Evolutionary conservation across 768 basidiomycete species (phyloP).

Genomic region (Boletus barrowsii): DNA sequence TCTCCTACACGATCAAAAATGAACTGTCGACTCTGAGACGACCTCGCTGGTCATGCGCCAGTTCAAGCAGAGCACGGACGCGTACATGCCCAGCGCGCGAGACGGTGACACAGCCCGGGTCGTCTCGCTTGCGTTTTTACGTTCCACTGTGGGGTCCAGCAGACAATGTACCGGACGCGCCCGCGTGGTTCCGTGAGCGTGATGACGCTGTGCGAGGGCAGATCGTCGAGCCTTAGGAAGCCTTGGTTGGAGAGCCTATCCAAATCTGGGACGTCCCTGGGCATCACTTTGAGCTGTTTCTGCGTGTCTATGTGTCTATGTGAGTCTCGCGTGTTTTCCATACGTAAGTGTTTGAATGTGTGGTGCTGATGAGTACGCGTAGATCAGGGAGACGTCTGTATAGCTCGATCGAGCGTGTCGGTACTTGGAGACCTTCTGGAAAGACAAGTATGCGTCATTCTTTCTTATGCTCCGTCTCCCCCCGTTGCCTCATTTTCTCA

Average conservation of each 20-base stretch:
- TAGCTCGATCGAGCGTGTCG: constrained; percentile 23
- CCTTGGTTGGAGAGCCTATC: constrained; percentile 35
- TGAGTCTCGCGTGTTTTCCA: constrained; percentile 27
- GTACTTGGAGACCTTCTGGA: constrained; percentile 2
- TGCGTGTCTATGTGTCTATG: constrained; percentile 43
- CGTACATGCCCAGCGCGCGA: constrained; percentile 39
- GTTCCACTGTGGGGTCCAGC: constrained; percentile 49
- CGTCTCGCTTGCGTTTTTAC: constrained; percentile 47
- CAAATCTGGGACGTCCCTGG: constrained; percentile 58
- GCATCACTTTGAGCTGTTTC: constrained; percentile 62
- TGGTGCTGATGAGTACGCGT: background rate
- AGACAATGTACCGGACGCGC: constrained; percentile 34
- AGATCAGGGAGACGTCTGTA: constrained; percentile 23
- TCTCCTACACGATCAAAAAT: constrained; percentile 34
- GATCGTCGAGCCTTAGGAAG: constrained; percentile 47
- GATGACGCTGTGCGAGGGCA: constrained; percentile 23
- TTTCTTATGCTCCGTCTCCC: too few relatives aligned
- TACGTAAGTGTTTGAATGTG: background rate
- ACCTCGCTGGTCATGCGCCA: constrained; percentile 42
- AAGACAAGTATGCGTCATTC: too few relatives aligned
- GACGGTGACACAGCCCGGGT: constrained; percentile 10
- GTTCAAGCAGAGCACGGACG: constrained; percentile 45
- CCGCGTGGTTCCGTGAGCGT: constrained; percentile 48
- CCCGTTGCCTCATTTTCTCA: too few relatives aligned
- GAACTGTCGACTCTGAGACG: constrained; percentile 28